Evolutionary conservation across 148 eudicot species (phyloP).

Genomic region (Rhododendron simsii): DNA sequence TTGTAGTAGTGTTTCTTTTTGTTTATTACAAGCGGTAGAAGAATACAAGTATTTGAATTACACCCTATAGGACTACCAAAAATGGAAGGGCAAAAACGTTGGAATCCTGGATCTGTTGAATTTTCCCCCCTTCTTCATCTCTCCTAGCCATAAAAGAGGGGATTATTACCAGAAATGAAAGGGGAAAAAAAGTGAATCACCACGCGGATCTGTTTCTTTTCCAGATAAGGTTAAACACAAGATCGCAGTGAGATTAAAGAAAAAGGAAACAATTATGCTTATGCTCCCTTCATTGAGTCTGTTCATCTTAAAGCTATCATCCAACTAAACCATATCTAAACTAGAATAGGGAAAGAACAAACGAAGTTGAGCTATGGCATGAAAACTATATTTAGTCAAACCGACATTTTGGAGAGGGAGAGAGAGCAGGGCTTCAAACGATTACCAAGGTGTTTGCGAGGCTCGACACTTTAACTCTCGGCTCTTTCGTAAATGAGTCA

Average conservation of each 20-base stretch:
- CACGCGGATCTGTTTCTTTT: slow-evolving; percentile 1
- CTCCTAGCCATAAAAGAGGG: background rate
- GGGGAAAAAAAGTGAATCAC: background rate
- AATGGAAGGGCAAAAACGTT: background rate
- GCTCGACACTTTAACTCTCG: background rate
- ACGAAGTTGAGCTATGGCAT: background rate
- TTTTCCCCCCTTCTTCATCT: background rate
- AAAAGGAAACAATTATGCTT: background rate
- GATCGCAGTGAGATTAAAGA: background rate
- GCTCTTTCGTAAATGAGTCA: background rate
- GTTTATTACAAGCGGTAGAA: too few relatives aligned
- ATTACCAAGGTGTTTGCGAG: background rate
- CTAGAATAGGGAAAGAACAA: background rate
- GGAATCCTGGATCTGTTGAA: background rate
- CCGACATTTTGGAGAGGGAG: background rate
- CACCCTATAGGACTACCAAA: too few relatives aligned
- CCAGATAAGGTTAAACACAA: background rate
- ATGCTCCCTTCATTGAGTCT: background rate
- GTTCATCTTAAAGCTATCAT: background rate
- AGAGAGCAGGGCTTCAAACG: background rate
- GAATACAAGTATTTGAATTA: too few relatives aligned
- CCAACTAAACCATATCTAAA: background rate
- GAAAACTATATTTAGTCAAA: background rate
- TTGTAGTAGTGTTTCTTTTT: background rate
- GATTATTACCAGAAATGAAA: background rate